Evolutionary conservation across 768 basidiomycete species (phyloP).

Genomic region (Amanita pallidorosea): DNA sequence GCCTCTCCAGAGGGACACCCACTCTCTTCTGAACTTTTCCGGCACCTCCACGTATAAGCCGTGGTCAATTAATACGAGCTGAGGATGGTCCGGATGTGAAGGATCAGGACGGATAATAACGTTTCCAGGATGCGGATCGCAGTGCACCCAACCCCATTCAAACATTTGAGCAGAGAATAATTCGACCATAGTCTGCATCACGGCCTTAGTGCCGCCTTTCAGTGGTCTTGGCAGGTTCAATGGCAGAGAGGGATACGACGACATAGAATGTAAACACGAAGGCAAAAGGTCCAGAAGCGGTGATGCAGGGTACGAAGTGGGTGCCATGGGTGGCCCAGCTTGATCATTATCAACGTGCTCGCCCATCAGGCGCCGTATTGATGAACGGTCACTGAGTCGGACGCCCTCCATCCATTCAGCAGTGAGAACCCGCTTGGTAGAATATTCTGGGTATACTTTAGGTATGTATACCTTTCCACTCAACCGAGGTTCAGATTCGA

Average conservation of each 20-base stretch:
- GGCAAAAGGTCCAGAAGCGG: slow-evolving; percentile 4
- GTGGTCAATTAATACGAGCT: slow-evolving; percentile 84
- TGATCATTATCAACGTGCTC: slow-evolving; percentile 18
- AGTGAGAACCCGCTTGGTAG: slow-evolving; percentile 70
- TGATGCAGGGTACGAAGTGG: slow-evolving; percentile 5
- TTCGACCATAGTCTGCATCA: slow-evolving; percentile 84
- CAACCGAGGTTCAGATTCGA: slow-evolving; percentile 63
- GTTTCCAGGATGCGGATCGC: slow-evolving; percentile 71
- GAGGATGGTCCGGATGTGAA: slow-evolving; percentile 29
- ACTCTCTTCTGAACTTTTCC: slow-evolving; percentile 60
- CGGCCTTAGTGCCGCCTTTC: slow-evolving; percentile 47
- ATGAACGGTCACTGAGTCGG: slow-evolving; percentile 54
- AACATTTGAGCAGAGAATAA: slow-evolving; percentile 88
- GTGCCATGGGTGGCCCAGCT: neutral
- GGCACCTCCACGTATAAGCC: slow-evolving; percentile 76
- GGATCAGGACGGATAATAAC: slow-evolving; percentile 61
- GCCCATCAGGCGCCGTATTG: slow-evolving; percentile 50
- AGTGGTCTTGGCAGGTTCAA: slow-evolving; percentile 27
- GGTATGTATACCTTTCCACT: slow-evolving; percentile 71
- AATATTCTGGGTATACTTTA: slow-evolving; percentile 56
- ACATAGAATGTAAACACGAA: slow-evolving; percentile 6
- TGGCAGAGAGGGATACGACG: slow-evolving; percentile 11
- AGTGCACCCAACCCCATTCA: slow-evolving; percentile 84
- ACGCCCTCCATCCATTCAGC: slow-evolving; percentile 82
- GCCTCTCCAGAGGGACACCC: slow-evolving; percentile 68